Evolutionary conservation across 1,284 basidiomycete species (phyloP).

Genomic region (Mycosarcoma maydis): DNA sequence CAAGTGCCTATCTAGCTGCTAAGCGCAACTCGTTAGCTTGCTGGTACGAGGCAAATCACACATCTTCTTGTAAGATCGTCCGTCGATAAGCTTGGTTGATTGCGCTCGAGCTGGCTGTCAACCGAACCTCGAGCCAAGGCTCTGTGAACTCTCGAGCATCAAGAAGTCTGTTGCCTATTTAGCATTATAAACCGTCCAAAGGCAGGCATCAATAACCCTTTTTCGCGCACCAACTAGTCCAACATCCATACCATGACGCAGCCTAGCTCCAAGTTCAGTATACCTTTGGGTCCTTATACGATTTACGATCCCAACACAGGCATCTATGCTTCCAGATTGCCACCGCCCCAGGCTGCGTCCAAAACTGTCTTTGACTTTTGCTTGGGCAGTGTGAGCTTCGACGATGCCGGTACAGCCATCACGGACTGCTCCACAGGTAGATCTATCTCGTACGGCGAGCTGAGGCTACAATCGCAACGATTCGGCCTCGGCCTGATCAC

Average conservation of each 20-base stretch:
- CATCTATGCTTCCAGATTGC: slow-evolving; percentile 16
- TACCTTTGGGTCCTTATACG: slow-evolving; percentile 14
- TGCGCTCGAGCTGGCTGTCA: too few relatives aligned
- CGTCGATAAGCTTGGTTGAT: too few relatives aligned
- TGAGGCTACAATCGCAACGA: slow-evolving; percentile 35
- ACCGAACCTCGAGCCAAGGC: too few relatives aligned
- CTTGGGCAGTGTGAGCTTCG: slow-evolving; percentile 24
- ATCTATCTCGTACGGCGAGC: slow-evolving; percentile 32
- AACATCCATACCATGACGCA: slow-evolving; percentile 12
- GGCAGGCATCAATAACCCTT: too few relatives aligned
- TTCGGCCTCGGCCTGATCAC: slow-evolving; percentile 43
- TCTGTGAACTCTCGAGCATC: too few relatives aligned
- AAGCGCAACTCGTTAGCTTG: too few relatives aligned
- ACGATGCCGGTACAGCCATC: slow-evolving; percentile 20
- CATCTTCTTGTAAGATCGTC: too few relatives aligned
- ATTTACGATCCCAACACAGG: slow-evolving; percentile 17
- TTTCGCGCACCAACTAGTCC: background rate
- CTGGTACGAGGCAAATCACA: too few relatives aligned
- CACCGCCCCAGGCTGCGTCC: slow-evolving; percentile 10
- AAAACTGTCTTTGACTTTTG: slow-evolving; percentile 19
- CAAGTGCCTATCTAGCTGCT: too few relatives aligned
- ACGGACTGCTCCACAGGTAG: slow-evolving; percentile 20
- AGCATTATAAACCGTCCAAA: too few relatives aligned
- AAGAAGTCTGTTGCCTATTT: too few relatives aligned
- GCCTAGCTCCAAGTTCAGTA: background rate